Base-by-base conservation (phyloP, 1,284 basidiomycete species). In the Fistulina hepatica region DNA sequence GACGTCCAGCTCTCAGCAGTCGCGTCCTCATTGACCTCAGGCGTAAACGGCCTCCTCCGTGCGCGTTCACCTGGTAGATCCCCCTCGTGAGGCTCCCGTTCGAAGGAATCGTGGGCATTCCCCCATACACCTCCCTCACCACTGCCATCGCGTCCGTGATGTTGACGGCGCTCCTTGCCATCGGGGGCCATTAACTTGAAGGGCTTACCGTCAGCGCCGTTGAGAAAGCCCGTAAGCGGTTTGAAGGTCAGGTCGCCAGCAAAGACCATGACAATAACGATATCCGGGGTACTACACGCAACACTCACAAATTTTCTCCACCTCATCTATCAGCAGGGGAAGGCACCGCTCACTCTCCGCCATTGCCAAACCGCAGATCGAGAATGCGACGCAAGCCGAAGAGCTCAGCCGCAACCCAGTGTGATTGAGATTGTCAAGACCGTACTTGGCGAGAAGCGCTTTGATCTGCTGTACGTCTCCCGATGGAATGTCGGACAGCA, bases 151-250 rank as follows among this genome's bases (percentile, higher is more conserved):
- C 41, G 19, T 41, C 34, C 2, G 35, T 20, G 21, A 50, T 50
- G 21, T 44, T 33, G 33, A 50, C 44, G 26, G 46, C 44, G 23
- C 48, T 97, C 92, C 53, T 81, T 69, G 49, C 94, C 95, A 43
- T 70, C 63, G 41, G 94, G 94, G 55, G 85, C 80, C 20, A 81
- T 74, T 72, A 98, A 97, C 73, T 86, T 93, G 85, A 99, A 99
- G 48, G 81, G 73, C 67, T 97, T 97, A 72, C 94, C 94, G 59
- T 97, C 90, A 44, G 84, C n/a, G 38, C 89, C 91, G 55, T 94
- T 94, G 9, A 91, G 91, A 56, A 91, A 94, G 27, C 91, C 90
- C 12, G 90, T 93, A 94, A 97, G 97, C 42, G 93, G 78, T 89
- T 97, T 95, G 41, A 95, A 80, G 48, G 97, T 93, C 3, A 88